Evolutionary conservation across 2,329 filamentous ascomycete genomes (phyloP).

Genomic region (Biscogniauxia mediterranea): DNA sequence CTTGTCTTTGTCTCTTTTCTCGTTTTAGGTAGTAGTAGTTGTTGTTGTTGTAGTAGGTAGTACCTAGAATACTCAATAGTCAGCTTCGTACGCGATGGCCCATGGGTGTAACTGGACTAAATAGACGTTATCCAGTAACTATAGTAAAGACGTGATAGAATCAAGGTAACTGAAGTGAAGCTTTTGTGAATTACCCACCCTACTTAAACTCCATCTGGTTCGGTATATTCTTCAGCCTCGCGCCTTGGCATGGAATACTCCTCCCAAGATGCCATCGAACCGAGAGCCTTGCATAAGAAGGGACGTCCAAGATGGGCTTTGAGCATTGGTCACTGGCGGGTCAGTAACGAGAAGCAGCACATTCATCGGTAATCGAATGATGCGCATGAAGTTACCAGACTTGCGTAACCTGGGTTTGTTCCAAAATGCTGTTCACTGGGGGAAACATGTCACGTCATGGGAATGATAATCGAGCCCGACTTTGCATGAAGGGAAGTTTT

Average conservation of each 20-base stretch:
- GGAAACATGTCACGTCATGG: not conserved
- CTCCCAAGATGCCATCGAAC: not conserved
- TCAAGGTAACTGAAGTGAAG: not conserved
- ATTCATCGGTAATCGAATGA: not conserved
- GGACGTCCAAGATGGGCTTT: not conserved
- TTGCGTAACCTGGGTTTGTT: not conserved
- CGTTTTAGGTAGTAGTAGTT: not conserved
- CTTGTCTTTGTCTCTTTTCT: not conserved
- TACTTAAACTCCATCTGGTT: not conserved
- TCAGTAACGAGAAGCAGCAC: not conserved
- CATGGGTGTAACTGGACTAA: not conserved
- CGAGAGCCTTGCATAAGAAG: constrained; percentile 1
- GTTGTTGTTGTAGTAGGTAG: no score
- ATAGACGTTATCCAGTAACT: not conserved
- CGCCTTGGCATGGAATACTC: not conserved
- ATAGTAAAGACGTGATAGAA: no score
- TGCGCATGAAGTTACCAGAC: not conserved
- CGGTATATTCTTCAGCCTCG: not conserved
- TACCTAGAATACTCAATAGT: not conserved
- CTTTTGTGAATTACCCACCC: not conserved
- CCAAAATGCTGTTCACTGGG: not conserved
- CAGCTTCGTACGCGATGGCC: not conserved
- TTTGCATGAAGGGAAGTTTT: not conserved
- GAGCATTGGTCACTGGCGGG: not conserved
- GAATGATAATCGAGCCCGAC: not conserved